Evolutionary conservation across 2,329 filamentous ascomycete species (phyloP).

Genomic region (Drechslera avenae): DNA sequence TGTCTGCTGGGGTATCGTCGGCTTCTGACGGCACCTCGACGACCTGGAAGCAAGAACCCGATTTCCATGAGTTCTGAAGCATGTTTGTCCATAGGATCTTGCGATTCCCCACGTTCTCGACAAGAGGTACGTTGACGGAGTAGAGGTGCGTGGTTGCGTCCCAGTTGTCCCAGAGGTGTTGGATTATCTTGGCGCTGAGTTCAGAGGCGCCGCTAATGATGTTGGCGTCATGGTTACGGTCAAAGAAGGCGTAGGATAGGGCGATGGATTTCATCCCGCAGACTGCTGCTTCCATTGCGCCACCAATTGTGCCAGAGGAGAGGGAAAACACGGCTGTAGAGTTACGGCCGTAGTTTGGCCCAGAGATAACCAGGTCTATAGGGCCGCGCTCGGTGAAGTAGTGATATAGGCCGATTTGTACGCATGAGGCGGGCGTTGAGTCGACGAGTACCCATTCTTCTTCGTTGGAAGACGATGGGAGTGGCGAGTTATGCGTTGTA

Average conservation of each 20-base stretch:
- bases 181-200: conserved; percentile 76
- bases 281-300: conserved; percentile 56
- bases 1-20: conserved; percentile 64
- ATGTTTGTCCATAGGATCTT: conserved; percentile 84
- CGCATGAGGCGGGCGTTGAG: conserved; percentile 56
- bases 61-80: conserved; percentile 87
- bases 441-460: conserved; percentile 59
- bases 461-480: conserved; percentile 39
- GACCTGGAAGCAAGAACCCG: conserved; percentile 85
- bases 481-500: conserved; percentile 40
- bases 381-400: conserved; percentile 53
- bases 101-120: conserved; percentile 71
- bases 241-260: conserved; percentile 88
- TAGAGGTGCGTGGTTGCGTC: conserved; percentile 77
- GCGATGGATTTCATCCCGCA: conserved; percentile 69
- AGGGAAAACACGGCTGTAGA: conserved; percentile 57
- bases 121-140: conserved; percentile 85
- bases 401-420: conserved; percentile 56
- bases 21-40: conserved; percentile 68
- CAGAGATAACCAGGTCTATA: conserved; percentile 56
- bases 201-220: conserved; percentile 79
- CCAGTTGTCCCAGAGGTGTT: conserved; percentile 79
- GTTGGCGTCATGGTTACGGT: conserved; percentile 77
- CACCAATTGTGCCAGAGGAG: conserved; percentile 56
- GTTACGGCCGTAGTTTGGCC: conserved; percentile 58